phyloP scores from a whole-genome alignment of 306 rosid genomes.

The Alnus rubra region DNA sequence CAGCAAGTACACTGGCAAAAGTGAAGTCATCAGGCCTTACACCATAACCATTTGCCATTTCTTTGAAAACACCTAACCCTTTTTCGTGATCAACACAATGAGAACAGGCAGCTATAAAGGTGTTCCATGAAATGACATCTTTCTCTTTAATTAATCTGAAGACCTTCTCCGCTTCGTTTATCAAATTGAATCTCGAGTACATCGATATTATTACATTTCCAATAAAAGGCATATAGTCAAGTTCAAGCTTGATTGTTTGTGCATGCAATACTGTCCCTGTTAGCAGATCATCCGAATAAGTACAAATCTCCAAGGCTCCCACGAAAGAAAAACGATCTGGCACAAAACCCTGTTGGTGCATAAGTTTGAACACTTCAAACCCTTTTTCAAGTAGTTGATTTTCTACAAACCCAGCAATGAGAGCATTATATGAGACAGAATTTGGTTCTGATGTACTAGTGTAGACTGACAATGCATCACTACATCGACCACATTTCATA shows the following conservation, averaged over 20 bases:
- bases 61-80: conserved; percentile 29
- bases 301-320: conserved; percentile 34
- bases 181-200: conserved; percentile 33
- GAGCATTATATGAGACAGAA: conserved; percentile 43
- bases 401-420: conserved; percentile 40
- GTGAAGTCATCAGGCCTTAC: conserved; percentile 42
- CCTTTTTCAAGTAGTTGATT: conserved; percentile 33
- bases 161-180: conserved; percentile 39
- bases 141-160: conserved; percentile 39
- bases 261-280: conserved; percentile 41
- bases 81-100: conserved; percentile 30
- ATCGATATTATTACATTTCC: conserved; percentile 40
- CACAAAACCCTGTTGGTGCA: conserved; percentile 29
- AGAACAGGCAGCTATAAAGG: conserved; percentile 34
- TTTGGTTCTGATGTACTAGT: conserved; percentile 25
- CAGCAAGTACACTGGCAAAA: conserved; percentile 35
- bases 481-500: conserved; percentile 43
- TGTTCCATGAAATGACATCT: conserved; percentile 49
- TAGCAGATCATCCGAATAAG: conserved; percentile 22
- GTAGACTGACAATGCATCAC: conserved; percentile 37
- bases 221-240: conserved; percentile 35
- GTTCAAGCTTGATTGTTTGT: conserved; percentile 38
- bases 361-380: conserved; percentile 39
- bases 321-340: conserved; percentile 42
- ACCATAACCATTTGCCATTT: conserved; percentile 28